Evolutionary conservation across 352 stramenopile genomes (phyloP).

Genomic region (Pythium dissimile): DNA sequence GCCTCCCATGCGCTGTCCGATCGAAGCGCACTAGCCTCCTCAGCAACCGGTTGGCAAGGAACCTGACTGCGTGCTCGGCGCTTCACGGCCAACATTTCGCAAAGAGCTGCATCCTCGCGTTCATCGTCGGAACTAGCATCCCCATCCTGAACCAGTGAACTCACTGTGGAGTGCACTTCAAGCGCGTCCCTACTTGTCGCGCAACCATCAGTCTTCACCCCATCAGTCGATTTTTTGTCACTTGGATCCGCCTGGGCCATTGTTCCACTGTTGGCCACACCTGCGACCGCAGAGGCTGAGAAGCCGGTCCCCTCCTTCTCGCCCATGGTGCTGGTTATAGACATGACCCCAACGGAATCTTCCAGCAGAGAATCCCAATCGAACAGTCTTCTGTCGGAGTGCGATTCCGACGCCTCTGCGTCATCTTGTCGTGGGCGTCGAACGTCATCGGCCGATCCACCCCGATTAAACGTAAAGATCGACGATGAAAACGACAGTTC

Average conservation of each 20-base stretch:
- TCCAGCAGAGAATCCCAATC: conserved; percentile 56
- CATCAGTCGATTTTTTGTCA: too few relatives aligned
- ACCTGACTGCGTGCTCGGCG: not conserved
- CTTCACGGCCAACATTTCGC: not conserved
- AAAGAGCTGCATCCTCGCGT: too few relatives aligned
- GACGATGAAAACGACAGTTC: conserved; percentile 22
- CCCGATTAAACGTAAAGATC: conserved; percentile 17
- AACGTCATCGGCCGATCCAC: not conserved
- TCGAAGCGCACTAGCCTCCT: not conserved
- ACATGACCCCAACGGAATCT: conserved; percentile 2
- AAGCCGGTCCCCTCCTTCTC: not conserved
- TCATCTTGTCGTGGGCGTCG: too few relatives aligned
- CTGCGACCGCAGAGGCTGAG: not conserved
- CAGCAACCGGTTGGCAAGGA: too few relatives aligned
- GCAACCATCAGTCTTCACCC: too few relatives aligned
- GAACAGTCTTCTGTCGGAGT: too few relatives aligned
- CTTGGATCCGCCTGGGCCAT: too few relatives aligned
- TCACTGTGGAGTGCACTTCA: too few relatives aligned
- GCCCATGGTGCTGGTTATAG: not conserved
- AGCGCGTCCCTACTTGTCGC: too few relatives aligned
- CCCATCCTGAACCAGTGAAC: too few relatives aligned
- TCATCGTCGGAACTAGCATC: too few relatives aligned
- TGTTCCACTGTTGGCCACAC: too few relatives aligned
- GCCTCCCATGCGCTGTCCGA: not conserved
- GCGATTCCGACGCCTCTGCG: not conserved